Percentiles rank a stretch among this genome's conserved stretches.
These are phyloP conservation scores for Aspergillus texensis DNA, from an alignment of 2,329 filamentous ascomycete species.

Conservation along the genomic window DNA sequence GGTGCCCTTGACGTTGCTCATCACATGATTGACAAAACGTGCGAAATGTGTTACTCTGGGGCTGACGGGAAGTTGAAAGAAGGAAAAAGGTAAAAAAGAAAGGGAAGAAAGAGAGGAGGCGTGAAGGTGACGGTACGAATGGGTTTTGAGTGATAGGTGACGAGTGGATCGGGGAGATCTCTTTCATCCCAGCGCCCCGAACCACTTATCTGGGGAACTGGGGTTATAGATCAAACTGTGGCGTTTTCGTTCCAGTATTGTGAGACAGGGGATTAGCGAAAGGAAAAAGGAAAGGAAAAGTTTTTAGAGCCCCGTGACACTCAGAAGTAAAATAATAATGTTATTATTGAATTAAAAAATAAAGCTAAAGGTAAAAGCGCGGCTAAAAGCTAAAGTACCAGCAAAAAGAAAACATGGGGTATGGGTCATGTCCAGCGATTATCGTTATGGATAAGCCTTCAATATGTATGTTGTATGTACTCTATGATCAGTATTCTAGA, in stretches of 20 bases:
- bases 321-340: conserved; percentile 9
- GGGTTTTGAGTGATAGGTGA: conserved; percentile 14
- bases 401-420: background rate
- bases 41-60: conserved; percentile 24
- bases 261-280: conserved; percentile 1
- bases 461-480: background rate
- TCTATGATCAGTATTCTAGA: background rate
- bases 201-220: conserved; percentile 20
- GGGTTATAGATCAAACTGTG: conserved; percentile 17
- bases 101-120: background rate
- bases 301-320: conserved; percentile 16
- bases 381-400: conserved; percentile 10
- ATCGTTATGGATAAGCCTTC: background rate
- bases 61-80: conserved; percentile 13
- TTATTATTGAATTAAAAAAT: background rate
- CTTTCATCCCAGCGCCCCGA: conserved; percentile 18
- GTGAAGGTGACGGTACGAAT: background rate
- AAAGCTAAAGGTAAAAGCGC: conserved; percentile 2
- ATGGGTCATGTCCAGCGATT: conserved; percentile 1
- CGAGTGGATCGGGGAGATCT: conserved; percentile 20
- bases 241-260: conserved; percentile 13
- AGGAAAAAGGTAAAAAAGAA: background rate
- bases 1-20: conserved; percentile 19
- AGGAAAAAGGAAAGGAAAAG: background rate
- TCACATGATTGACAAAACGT: conserved; percentile 37